These are phyloP conservation scores for Saccharomycopsis crataegensis DNA, from an alignment of 1,139 yeast species.

Conservation along the genomic window DNA sequence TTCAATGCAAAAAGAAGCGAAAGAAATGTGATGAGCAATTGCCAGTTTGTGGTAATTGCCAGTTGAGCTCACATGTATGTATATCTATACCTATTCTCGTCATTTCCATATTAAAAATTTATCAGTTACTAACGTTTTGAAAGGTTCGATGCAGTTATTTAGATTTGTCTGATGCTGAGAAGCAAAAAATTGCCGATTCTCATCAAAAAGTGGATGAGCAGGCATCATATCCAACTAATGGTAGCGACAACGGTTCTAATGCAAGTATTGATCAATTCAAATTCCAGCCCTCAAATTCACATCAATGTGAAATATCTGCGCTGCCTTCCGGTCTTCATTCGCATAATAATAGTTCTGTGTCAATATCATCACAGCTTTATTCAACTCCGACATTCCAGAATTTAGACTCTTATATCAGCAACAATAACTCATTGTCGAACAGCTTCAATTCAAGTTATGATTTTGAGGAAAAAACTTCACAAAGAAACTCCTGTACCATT, in stretches of 20 bases:
- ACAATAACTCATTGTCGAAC: no score
- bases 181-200: slow-evolving; percentile 9
- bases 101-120: neutral
- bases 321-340: neutral
- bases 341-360: neutral
- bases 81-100: neutral
- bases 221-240: neutral
- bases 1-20: slow-evolving; percentile 8
- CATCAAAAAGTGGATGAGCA: neutral
- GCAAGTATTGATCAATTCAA: neutral
- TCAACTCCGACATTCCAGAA: neutral
- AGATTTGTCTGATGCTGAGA: slow-evolving; percentile 7
- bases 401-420: no score
- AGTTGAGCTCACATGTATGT: neutral
- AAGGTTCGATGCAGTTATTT: slow-evolving; percentile 14
- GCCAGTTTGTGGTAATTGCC: slow-evolving; percentile 12
- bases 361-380: neutral
- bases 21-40: slow-evolving; percentile 15
- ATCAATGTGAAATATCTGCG: neutral
- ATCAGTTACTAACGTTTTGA: neutral
- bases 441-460: no score
- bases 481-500: no score
- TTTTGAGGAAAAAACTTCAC: no score
- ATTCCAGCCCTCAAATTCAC: neutral
- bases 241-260: neutral